A percentile compares a stretch with the other conserved stretches of the same genome.
Conservation (phyloP, 208 protist genomes). For the Trypanosomatidae sp. region DNA sequence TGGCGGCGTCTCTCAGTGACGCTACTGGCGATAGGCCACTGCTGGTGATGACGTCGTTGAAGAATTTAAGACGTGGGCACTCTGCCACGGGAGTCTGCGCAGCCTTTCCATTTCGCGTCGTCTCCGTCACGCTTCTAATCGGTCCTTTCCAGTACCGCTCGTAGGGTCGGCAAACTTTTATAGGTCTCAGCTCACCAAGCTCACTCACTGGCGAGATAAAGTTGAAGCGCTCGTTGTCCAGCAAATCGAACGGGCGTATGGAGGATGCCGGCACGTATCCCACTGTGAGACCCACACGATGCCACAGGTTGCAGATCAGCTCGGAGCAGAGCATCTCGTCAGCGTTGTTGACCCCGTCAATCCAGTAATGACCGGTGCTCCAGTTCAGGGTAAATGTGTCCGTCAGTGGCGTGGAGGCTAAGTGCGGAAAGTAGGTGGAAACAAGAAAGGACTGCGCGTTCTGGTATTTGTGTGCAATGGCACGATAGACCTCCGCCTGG, state of each 20-base stretch:
- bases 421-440: conserved; percentile 70
- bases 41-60: conserved; percentile 26
- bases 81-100: conserved; percentile 19
- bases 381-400: conserved; percentile 31
- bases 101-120: background rate
- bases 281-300: conserved; percentile 45
- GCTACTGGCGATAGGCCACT: conserved; percentile 14
- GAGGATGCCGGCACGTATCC: conserved; percentile 79
- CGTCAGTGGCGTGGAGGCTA: conserved; percentile 4
- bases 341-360: conserved; percentile 70
- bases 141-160: conserved; percentile 15
- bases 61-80: conserved; percentile 39
- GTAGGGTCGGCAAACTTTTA: conserved; percentile 30
- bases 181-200: conserved; percentile 35
- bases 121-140: background rate
- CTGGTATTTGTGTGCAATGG: conserved; percentile 36
- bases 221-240: conserved; percentile 74
- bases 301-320: conserved; percentile 78
- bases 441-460: conserved; percentile 41
- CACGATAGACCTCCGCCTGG: conserved; percentile 5
- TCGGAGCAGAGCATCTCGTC: conserved; percentile 72
- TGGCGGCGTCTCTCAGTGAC: conserved; percentile 26
- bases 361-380: conserved; percentile 36
- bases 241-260: conserved; percentile 77
- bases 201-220: conserved; percentile 31